A percentile compares a stretch with the other conserved stretches of the same genome.
These are phyloP conservation scores for Mucor racemosus DNA, from an alignment of 371 early-diverging fungal genomes.

Conservation along the genomic window DNA sequence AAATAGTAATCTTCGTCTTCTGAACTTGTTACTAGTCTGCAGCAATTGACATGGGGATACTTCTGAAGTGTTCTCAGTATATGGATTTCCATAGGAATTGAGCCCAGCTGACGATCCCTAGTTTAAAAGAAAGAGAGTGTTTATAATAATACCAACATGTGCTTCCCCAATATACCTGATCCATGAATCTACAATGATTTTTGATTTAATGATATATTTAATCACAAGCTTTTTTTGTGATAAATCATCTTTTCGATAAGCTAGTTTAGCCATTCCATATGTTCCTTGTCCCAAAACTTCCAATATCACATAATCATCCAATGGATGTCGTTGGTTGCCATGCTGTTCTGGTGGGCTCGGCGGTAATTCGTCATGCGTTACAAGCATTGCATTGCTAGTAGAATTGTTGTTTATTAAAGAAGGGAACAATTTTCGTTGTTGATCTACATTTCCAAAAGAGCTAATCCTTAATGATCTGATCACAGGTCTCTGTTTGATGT, in stretches of 20 bases:
- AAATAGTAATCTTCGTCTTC: constrained; percentile 75
- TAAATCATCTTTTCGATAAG: constrained; percentile 51
- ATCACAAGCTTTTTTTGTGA: constrained; percentile 58
- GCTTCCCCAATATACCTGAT: constrained; percentile 19
- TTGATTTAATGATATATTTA: constrained; percentile 71
- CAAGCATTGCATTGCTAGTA: background rate
- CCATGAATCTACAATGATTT: constrained; percentile 72
- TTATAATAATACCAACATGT: background rate
- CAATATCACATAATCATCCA: constrained; percentile 63
- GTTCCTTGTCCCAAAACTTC: constrained; percentile 72
- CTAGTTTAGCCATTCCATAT: constrained; percentile 71
- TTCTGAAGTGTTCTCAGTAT: constrained; percentile 64
- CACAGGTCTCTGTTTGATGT: background rate
- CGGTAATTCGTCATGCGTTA: background rate
- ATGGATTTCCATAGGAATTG: constrained; percentile 74
- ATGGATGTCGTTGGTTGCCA: constrained; percentile 20
- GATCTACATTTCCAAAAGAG: constrained; percentile 26
- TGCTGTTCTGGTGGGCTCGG: constrained; percentile 2
- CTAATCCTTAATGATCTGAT: constrained; percentile 16
- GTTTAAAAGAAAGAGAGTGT: background rate
- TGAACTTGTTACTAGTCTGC: constrained; percentile 58
- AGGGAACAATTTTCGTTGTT: constrained; percentile 15
- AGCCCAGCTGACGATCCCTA: constrained; percentile 64
- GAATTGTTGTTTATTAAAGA: background rate
- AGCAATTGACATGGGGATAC: constrained; percentile 66